phyloP scores from a whole-genome alignment of 1,284 basidiomycete genomes.

The Cutaneotrichosporon arboriforme region DNA sequence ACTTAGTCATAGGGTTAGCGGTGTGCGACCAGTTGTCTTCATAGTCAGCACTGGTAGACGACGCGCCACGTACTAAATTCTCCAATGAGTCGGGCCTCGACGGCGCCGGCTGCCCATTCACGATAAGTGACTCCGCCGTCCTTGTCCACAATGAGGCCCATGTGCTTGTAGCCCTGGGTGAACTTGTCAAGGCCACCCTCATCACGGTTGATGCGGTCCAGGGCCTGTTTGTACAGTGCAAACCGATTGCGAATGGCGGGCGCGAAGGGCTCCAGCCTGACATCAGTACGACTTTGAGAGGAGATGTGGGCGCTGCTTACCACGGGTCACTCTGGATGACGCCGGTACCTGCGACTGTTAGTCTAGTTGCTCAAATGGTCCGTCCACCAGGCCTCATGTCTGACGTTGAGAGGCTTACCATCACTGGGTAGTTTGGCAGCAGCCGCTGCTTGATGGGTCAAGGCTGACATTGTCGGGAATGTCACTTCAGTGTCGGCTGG shows the following conservation, averaged over 20 bases:
- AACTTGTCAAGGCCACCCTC: constrained; percentile 90
- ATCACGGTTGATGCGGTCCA: constrained; percentile 62
- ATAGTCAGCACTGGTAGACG: constrained; percentile 4
- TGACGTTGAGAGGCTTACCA: no score
- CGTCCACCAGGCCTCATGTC: no score
- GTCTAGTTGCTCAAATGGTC: no score
- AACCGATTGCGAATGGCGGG: constrained; percentile 67
- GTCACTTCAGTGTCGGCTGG: no score
- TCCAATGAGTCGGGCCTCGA: constrained; percentile 76
- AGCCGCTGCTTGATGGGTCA: no score
- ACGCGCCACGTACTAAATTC: constrained; percentile 76
- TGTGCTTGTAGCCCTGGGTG: constrained; percentile 76
- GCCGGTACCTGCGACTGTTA: constrained; percentile 33
- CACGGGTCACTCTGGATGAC: constrained; percentile 44
- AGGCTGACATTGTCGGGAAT: no score
- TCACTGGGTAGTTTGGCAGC: no score
- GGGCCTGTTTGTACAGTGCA: constrained; percentile 66
- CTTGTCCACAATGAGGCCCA: constrained; percentile 70
- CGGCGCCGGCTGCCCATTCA: constrained; percentile 93
- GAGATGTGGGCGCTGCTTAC: constrained; percentile 26
- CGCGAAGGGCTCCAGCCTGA: constrained; percentile 66
- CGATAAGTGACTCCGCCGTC: constrained; percentile 74
- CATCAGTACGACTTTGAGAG: no score
- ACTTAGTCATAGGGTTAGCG: constrained; percentile 77
- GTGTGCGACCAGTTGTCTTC: constrained; percentile 83